Evolutionary conservation across 208 protist species (phyloP).

Genomic region (Leishmania amazonensis): DNA sequence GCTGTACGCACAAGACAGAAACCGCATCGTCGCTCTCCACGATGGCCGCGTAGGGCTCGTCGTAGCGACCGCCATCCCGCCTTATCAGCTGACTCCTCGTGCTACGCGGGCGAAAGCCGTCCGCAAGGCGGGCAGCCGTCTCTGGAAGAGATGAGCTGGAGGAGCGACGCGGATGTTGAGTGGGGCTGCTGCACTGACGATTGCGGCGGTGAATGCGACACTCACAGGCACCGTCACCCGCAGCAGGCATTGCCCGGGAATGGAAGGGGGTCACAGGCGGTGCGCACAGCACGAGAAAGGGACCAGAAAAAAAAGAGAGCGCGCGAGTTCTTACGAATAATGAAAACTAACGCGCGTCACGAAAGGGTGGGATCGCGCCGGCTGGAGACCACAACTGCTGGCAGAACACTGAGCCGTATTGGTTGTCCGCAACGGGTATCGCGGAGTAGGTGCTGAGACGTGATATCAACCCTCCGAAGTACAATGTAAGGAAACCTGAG

Average conservation of each 20-base stretch:
- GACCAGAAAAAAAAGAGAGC: not conserved
- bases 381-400: no score
- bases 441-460: not conserved
- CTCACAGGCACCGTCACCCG: not conserved
- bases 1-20: conserved; percentile 32
- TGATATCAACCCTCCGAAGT: no score
- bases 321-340: no score
- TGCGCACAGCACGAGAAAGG: not conserved
- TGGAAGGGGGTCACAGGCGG: not conserved
- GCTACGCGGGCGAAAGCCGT: conserved; percentile 13
- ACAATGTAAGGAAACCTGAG: not conserved
- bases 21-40: conserved; percentile 19
- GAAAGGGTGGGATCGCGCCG: no score
- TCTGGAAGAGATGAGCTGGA: conserved; percentile 1
- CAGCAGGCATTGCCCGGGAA: not conserved
- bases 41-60: conserved; percentile 33
- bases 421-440: not conserved
- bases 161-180: conserved; percentile 1
- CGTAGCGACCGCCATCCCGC: conserved; percentile 28
- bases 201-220: not conserved
- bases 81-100: conserved; percentile 15
- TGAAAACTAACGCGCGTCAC: no score
- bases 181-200: not conserved
- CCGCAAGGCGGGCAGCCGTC: conserved; percentile 12
- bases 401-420: no score